Percentiles rank a stretch among this genome's conserved stretches.
Conservation (phyloP, 306 rosid genomes). For the Canavalia gladiata region DNA sequence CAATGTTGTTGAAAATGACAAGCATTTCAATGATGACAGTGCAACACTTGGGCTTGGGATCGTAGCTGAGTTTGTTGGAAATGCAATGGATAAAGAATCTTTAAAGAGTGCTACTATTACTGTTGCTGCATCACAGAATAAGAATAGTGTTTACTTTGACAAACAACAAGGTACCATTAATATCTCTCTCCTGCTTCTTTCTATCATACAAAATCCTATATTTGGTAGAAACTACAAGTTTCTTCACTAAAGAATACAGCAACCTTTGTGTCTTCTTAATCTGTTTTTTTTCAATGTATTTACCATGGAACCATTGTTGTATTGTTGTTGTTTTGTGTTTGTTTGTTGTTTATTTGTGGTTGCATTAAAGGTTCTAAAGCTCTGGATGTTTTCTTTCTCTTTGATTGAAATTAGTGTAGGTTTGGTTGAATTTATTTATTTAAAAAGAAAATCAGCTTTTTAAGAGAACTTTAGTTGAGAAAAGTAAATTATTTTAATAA, state of each 20-base stretch:
- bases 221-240: no score
- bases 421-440: no score
- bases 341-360: neutral
- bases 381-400: no score
- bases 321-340: neutral
- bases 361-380: no score
- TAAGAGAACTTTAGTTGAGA: no score
- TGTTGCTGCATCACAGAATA: slow-evolving; percentile 30
- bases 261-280: neutral
- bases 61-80: slow-evolving; percentile 23
- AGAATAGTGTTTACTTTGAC: slow-evolving; percentile 39
- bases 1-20: slow-evolving; percentile 10
- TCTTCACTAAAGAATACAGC: no score
- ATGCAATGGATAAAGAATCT: slow-evolving; percentile 28
- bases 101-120: neutral
- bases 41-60: neutral
- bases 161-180: slow-evolving; percentile 39
- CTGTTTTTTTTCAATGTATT: no score
- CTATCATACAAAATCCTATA: neutral
- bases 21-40: neutral
- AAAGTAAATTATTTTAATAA: no score
- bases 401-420: no score
- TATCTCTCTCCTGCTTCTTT: slow-evolving; percentile 15
- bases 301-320: no score
- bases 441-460: no score